Percentiles rank a stretch among this genome's conserved stretches.
Evolutionary conservation across 106 monocot species (phyloP).

Genomic region (Gastrodia elata): DNA sequence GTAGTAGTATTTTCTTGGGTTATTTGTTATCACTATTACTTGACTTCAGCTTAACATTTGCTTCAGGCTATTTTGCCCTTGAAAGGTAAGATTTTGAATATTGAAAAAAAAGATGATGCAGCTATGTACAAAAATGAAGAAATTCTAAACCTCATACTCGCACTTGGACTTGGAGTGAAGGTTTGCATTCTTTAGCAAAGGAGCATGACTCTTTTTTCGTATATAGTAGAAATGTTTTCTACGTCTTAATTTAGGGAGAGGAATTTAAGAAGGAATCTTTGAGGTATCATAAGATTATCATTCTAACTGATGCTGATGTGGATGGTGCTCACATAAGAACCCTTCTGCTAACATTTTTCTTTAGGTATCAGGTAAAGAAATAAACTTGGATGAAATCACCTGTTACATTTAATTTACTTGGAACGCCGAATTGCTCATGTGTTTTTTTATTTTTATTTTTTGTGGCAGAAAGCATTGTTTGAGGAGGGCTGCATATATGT

Average conservation of each 20-base stretch:
- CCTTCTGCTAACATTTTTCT: slow-evolving; percentile 96
- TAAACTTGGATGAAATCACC: not conserved
- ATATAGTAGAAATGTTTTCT: slow-evolving; percentile 6
- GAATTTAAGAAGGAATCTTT: slow-evolving; percentile 88
- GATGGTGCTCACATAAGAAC: slow-evolving; percentile 99
- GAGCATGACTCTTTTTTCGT: not conserved
- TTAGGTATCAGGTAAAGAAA: slow-evolving; percentile 79
- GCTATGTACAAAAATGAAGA: slow-evolving; percentile 99
- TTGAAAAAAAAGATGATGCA: slow-evolving; percentile 96
- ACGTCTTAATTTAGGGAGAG: slow-evolving; percentile 68
- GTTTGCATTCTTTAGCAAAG: slow-evolving; percentile 18
- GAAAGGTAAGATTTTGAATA: slow-evolving; percentile 96
- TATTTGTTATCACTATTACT: not conserved
- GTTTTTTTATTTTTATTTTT: not conserved
- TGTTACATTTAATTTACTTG: slow-evolving; percentile 1
- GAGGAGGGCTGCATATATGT: slow-evolving; percentile 98
- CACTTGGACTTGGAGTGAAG: slow-evolving; percentile 97
- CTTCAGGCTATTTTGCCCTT: slow-evolving; percentile 92
- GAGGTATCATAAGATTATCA: slow-evolving; percentile 96
- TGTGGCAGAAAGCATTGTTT: slow-evolving; percentile 82
- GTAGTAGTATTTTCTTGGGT: not conserved
- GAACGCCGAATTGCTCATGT: not conserved
- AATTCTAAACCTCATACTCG: slow-evolving; percentile 97
- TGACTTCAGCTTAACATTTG: slow-evolving; percentile 5
- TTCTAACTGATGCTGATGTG: slow-evolving; percentile 99